phyloP scores from a whole-genome alignment of 495 filamentous ascomycete species.

The Baudoinia panamericana region DNA sequence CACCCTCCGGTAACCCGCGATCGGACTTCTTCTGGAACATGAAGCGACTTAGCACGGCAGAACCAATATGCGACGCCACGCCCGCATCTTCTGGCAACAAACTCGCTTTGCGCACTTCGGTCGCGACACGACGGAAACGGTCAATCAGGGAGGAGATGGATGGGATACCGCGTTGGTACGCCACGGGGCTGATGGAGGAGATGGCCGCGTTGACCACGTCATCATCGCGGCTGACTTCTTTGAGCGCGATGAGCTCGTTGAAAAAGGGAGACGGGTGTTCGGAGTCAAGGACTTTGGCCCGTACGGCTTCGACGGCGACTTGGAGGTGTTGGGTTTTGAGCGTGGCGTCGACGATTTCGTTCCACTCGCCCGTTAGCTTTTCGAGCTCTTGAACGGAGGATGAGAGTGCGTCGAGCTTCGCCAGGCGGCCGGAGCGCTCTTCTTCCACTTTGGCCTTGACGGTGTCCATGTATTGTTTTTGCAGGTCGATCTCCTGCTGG shows the following conservation, averaged over 20 bases:
- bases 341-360: constrained; percentile 72
- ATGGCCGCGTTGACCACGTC: constrained; percentile 84
- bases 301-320: constrained; percentile 87
- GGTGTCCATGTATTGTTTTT: constrained; percentile 64
- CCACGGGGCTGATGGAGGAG: constrained; percentile 79
- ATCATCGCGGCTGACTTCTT: constrained; percentile 75
- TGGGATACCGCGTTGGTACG: constrained; percentile 85
- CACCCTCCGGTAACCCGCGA: constrained; percentile 55
- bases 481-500: constrained; percentile 79
- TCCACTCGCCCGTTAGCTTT: constrained; percentile 71
- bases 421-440: constrained; percentile 76
- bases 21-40: constrained; percentile 79
- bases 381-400: constrained; percentile 65
- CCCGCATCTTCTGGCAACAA: constrained; percentile 86
- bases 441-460: constrained; percentile 73
- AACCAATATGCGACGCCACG: constrained; percentile 82
- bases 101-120: constrained; percentile 85
- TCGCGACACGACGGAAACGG: constrained; percentile 86
- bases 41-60: constrained; percentile 74
- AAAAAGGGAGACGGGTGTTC: constrained; percentile 55
- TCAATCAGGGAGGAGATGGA: constrained; percentile 75
- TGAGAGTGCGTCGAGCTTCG: constrained; percentile 71
- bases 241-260: constrained; percentile 80
- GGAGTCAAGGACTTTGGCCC: constrained; percentile 38
- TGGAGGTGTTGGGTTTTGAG: constrained; percentile 89